Evolutionary conservation across 345 rosid genomes (phyloP).

Genomic region (Aurinia saxatilis): DNA sequence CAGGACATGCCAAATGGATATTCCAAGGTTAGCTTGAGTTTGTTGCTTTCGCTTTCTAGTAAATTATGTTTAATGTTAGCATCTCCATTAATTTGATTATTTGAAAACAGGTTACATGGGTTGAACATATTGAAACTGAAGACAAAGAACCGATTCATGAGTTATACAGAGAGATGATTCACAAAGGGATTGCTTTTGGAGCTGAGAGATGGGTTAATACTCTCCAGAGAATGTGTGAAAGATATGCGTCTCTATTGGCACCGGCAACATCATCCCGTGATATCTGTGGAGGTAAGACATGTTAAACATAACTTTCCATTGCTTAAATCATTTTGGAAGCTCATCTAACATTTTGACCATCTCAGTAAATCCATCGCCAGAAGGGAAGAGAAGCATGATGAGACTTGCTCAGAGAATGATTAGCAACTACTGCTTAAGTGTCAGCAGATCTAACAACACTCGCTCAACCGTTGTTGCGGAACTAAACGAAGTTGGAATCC

Average conservation of each 20-base stretch:
- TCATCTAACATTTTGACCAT: background rate
- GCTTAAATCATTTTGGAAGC: background rate
- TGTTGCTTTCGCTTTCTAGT: background rate
- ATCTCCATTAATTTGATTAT: background rate
- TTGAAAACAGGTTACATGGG: constrained; percentile 72
- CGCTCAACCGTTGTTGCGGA: constrained; percentile 64
- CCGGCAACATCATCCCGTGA: constrained; percentile 60
- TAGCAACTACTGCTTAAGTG: constrained; percentile 68
- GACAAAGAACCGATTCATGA: constrained; percentile 50
- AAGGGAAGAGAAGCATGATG: constrained; percentile 96
- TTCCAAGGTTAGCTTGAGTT: constrained; percentile 51
- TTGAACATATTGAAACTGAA: constrained; percentile 83
- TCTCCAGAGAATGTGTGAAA: constrained; percentile 80
- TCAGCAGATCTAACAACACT: constrained; percentile 68
- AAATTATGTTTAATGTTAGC: constrained; percentile 1
- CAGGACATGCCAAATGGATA: constrained; percentile 96
- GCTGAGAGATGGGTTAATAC: constrained; percentile 82
- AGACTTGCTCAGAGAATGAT: constrained; percentile 93
- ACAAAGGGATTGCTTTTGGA: constrained; percentile 74
- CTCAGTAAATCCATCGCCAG: constrained; percentile 72
- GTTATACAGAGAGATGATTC: constrained; percentile 59
- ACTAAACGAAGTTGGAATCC: constrained; percentile 58
- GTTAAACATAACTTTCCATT: background rate
- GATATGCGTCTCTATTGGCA: constrained; percentile 71
- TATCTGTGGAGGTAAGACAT: constrained; percentile 58